Conservation (phyloP, 1,139 yeast species). For the Suhomyces wounanorum region DNA sequence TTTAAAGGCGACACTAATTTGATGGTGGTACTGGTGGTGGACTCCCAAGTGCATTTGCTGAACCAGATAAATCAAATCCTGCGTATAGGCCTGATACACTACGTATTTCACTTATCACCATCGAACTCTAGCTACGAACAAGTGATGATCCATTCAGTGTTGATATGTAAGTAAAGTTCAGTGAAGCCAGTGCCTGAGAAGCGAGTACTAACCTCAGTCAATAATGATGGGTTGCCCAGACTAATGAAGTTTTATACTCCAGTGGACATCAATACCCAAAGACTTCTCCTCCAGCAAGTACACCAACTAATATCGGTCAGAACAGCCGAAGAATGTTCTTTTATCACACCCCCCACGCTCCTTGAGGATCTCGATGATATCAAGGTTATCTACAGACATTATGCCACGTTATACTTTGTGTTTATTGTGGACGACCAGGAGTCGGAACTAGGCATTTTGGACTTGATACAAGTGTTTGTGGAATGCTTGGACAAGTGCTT, state of each 20-base stretch:
- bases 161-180: constrained; percentile 62
- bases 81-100: neutral
- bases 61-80: too few relatives aligned
- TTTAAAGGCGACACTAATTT: too few relatives aligned
- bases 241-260: constrained; percentile 91
- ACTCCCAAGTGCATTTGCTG: too few relatives aligned
- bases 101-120: neutral
- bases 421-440: constrained; percentile 96
- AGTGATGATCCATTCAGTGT: constrained; percentile 82
- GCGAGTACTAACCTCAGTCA: constrained; percentile 48
- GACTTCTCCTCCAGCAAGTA: constrained; percentile 71
- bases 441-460: constrained; percentile 89
- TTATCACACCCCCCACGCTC: constrained; percentile 77
- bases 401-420: constrained; percentile 92
- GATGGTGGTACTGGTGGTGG: too few relatives aligned
- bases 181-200: neutral
- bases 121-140: neutral
- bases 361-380: constrained; percentile 75
- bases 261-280: constrained; percentile 76
- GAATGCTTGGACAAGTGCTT: constrained; percentile 92
- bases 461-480: constrained; percentile 93
- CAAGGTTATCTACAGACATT: constrained; percentile 88
- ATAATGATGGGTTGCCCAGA: constrained; percentile 91
- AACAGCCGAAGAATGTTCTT: constrained; percentile 73
- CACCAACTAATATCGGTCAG: constrained; percentile 69